A percentile compares a stretch with the other conserved stretches of the same genome.
These are phyloP conservation scores for Phyllosticta citriasiana DNA, from an alignment of 2,329 filamentous ascomycete species.

Conservation along the genomic window DNA sequence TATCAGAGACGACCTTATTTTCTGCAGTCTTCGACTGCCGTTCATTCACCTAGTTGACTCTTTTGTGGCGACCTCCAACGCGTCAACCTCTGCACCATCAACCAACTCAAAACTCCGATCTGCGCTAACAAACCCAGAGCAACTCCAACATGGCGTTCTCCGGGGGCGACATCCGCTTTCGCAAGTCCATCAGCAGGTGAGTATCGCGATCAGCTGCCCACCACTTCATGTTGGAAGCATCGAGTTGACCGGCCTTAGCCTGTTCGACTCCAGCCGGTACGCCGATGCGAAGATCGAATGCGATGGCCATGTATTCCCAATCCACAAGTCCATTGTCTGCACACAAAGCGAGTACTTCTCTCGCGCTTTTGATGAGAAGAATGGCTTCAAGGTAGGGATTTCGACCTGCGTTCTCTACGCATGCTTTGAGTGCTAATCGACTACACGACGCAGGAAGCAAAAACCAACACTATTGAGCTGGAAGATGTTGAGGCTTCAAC, in stretches of 20 bases:
- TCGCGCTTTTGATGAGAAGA: background rate
- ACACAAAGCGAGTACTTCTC: background rate
- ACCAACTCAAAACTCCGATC: too few species aligned
- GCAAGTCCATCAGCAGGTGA: background rate
- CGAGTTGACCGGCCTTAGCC: background rate
- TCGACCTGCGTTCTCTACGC: too few species aligned
- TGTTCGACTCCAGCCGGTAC: background rate
- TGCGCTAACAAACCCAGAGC: too few species aligned
- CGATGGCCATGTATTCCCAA: background rate
- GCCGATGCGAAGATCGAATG: background rate
- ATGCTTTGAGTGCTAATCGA: too few species aligned
- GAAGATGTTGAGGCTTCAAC: background rate
- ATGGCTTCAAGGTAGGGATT: background rate
- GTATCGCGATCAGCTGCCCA: background rate
- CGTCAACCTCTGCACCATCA: too few species aligned
- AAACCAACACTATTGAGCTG: background rate
- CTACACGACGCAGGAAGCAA: background rate
- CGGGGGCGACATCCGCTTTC: background rate
- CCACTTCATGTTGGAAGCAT: background rate
- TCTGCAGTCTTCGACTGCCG: too few species aligned
- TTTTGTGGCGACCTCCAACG: too few species aligned
- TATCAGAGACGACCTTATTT: too few species aligned
- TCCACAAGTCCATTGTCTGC: background rate
- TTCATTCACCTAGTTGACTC: too few species aligned
- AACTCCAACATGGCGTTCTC: too few species aligned